Evolutionary conservation across 495 filamentous ascomycete species (phyloP), one percentile per base, ranked within the genome.

Genomic region (Clavariopsis aquatica): DNA sequence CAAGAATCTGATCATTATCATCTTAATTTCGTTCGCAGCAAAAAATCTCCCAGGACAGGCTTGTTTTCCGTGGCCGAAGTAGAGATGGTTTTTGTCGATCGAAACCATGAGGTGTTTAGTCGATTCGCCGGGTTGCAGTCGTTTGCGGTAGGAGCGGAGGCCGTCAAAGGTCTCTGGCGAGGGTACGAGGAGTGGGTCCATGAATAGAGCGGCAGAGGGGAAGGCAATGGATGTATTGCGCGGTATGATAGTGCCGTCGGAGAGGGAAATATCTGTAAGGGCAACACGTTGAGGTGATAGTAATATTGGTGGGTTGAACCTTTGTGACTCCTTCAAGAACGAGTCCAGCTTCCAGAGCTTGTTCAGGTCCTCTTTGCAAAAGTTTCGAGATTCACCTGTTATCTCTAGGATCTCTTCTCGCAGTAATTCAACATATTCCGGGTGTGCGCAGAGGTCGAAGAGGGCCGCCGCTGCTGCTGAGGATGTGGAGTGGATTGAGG

Each of bases 41-140:
- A 84, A 82, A 70, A 84, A 83, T 9, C 82, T 73, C 0, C 82
- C 82, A 7, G 82, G 80, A 57, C 82, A 84, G 0, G 84, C 82
- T 55, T 86, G 80, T 29, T 71, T 52, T 10, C 82, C 82, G 49
- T 78, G 75, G 0, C 82, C 81, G 57, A 82, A 84, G 1, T 66
- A 72, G 12, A 78, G 71, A 55, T 78, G 72, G 22, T 81, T 74
- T 12, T 77, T 70, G 2, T 73, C 68, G n/a, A 81, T 51, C 3
- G 43, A 31, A 5, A 60, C 57, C 27, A 60, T 36, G 8, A 29
- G 27, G 43, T 60, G 46, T 26, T 36, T 49, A 6, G 22, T 52
- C 7, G 9, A 13, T 29, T 60, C 22, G 19, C 47, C 57, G 1
- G 57, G 45, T 17, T 49, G 28, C n/a, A 58, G 49, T 2, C 68